Evolutionary conservation across 345 rosid species (phyloP).

Genomic region (Chamaenerion angustifolium): DNA sequence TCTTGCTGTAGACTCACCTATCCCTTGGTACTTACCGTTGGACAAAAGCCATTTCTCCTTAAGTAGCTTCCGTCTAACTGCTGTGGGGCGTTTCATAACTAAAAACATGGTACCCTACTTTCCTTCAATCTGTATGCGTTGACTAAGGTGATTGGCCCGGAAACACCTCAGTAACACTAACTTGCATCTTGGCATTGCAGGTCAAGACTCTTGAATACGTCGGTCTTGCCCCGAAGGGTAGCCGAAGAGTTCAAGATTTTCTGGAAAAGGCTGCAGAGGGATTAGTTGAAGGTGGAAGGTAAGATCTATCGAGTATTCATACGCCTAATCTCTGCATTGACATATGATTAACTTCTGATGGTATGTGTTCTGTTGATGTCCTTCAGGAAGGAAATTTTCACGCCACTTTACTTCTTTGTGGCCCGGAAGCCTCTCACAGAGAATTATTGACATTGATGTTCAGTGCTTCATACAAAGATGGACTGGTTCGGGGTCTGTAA

Average conservation of each 20-base stretch:
- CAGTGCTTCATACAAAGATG: not conserved
- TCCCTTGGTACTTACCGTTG: slow-evolving; percentile 79
- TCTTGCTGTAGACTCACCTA: slow-evolving; percentile 49
- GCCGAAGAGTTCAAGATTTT: slow-evolving; percentile 74
- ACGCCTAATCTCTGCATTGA: no score
- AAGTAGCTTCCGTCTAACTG: slow-evolving; percentile 69
- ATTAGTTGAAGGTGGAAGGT: slow-evolving; percentile 90
- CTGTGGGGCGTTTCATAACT: slow-evolving; percentile 61
- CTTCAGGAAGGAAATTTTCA: slow-evolving; percentile 87
- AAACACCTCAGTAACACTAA: not conserved
- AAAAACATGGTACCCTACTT: slow-evolving; percentile 54
- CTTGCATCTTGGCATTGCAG: slow-evolving; percentile 17
- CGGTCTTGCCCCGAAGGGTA: slow-evolving; percentile 91
- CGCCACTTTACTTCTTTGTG: slow-evolving; percentile 92
- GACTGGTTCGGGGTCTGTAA: not conserved
- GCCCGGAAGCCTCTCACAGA: slow-evolving; percentile 56
- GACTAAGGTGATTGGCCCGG: not conserved
- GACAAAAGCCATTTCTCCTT: slow-evolving; percentile 65
- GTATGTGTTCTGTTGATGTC: no score
- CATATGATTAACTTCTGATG: not conserved
- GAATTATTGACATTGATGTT: slow-evolving; percentile 7
- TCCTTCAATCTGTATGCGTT: not conserved
- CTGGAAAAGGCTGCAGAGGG: slow-evolving; percentile 97
- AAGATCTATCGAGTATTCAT: slow-evolving; percentile 8
- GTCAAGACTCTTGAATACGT: slow-evolving; percentile 69